These are phyloP conservation scores for Mortierella sp. DNA, from an alignment of 371 early-diverging fungal species.

Conservation along the genomic window DNA sequence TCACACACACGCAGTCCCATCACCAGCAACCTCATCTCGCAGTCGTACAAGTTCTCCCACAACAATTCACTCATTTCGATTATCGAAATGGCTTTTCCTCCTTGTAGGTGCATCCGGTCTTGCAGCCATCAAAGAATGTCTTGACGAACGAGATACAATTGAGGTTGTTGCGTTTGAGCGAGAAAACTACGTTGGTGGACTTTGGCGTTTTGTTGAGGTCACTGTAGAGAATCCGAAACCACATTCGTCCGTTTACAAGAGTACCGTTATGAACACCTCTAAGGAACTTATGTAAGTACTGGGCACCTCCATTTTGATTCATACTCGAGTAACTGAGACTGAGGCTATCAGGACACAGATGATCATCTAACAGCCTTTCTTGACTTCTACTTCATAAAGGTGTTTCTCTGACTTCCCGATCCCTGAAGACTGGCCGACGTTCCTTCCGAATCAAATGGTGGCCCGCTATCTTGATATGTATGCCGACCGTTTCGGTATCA, in stretches of 20 bases:
- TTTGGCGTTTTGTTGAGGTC: conserved; percentile 61
- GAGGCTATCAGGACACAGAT: no score
- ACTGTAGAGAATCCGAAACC: conserved; percentile 54
- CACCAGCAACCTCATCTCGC: neutral
- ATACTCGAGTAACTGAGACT: no score
- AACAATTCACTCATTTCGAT: neutral
- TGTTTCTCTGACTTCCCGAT: conserved; percentile 63
- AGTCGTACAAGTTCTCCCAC: conserved; percentile 1
- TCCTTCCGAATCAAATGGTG: conserved; percentile 56
- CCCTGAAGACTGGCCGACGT: conserved; percentile 64
- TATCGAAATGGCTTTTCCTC: neutral
- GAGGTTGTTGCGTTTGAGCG: conserved; percentile 63
- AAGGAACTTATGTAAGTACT: conserved; percentile 52
- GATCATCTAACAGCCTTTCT: neutral
- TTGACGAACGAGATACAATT: conserved; percentile 55
- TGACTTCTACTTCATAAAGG: conserved; percentile 22
- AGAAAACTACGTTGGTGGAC: conserved; percentile 55
- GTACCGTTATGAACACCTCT: conserved; percentile 61
- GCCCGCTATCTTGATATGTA: conserved; percentile 60
- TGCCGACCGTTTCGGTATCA: conserved; percentile 56
- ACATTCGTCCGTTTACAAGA: conserved; percentile 62
- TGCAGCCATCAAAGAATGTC: conserved; percentile 59
- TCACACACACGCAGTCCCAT: neutral
- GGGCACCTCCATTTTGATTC: neutral
- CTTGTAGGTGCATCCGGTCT: conserved; percentile 57